These are phyloP conservation scores for Quercus aquifolioides DNA, from an alignment of 306 rosid genomes.

Conservation along the genomic window DNA sequence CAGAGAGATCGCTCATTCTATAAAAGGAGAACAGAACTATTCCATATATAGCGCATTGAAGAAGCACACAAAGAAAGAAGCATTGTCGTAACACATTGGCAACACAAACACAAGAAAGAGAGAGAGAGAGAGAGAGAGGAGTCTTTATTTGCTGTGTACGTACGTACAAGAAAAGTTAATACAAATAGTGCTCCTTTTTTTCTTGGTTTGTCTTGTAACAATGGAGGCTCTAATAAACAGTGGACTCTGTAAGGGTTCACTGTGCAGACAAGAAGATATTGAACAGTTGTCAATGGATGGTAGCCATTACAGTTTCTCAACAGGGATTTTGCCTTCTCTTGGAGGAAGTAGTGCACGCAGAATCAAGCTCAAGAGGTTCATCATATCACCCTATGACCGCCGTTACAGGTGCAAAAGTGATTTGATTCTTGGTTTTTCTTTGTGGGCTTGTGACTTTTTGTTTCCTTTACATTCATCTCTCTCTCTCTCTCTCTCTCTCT, in stretches of 20 bases:
- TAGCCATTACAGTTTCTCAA: conserved; percentile 72
- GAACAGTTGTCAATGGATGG: conserved; percentile 74
- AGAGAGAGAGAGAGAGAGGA: too few relatives aligned
- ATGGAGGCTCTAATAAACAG: conserved; percentile 16
- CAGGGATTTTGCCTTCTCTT: conserved; percentile 77
- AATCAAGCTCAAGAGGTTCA: conserved; percentile 39
- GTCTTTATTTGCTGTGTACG: too few relatives aligned
- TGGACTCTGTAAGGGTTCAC: conserved; percentile 30
- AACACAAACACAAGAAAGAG: too few relatives aligned
- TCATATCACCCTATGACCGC: conserved; percentile 68
- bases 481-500: too few relatives aligned
- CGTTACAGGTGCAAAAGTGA: conserved; percentile 61
- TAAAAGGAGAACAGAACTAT: too few relatives aligned
- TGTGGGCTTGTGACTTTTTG: not conserved
- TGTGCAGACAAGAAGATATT: conserved; percentile 58
- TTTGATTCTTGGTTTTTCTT: not conserved
- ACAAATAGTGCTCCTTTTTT: not conserved
- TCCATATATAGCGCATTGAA: too few relatives aligned
- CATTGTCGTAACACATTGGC: too few relatives aligned
- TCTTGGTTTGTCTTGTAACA: not conserved
- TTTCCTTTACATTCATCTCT: not conserved
- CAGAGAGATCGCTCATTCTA: too few relatives aligned
- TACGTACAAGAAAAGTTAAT: too few relatives aligned
- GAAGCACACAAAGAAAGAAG: too few relatives aligned
- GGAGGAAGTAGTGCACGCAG: conserved; percentile 70